Evolutionary conservation across 768 basidiomycete species (phyloP), one percentile per base, ranked within the genome.

Genomic region (Amanita thiersii): DNA sequence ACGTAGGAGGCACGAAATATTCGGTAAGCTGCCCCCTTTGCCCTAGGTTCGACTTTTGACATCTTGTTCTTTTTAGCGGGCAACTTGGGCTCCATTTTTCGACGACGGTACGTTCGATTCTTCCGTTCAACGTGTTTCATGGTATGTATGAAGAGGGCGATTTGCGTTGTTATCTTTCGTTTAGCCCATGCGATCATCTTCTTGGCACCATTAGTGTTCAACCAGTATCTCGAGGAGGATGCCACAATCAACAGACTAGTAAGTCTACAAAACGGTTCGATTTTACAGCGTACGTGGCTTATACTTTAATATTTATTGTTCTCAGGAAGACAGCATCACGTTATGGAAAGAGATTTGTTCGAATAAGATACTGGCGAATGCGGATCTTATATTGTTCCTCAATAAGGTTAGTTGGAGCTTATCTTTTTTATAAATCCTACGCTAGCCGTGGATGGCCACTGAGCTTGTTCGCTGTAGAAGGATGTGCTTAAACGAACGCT

Each of bases 171-270:
- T 26, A 32, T 5, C 11, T 47, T 5, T 43, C 78, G 81, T 85
- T 5, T 73, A 86, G 57, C n/a, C n/a, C n/a, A n/a, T n/a, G 81
- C 84, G 0, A 86, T 89, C 50, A 73, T 89, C 26, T 88, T 89
- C 58, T 69, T 89, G n/a, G 86, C 82, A 0, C 86, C 86, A 0
- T 69, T 88, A 1, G 68, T 78, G 0, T 85, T 87, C 54, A 79
- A 88, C 51, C 75, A 83, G 50, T 69, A 72, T 29, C 75, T 89
- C 4, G 77, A 85, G 17, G 86, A 88, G 52, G 72, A 86, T 51
- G 59, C 63, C 3, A 65, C 64, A 33, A 63, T 84, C 1, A 88
- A 87, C 52, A 67, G 84, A 17, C 62, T 87, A 30, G 79, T 77
- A 42, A 18, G 69, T 43, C 21, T 8, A 14, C 21, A 21, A 38